A percentile compares a stretch with the other conserved stretches of the same genome.
phyloP scores from a whole-genome alignment of 2,329 filamentous ascomycete genomes.

The Thermomyces lanuginosus region DNA sequence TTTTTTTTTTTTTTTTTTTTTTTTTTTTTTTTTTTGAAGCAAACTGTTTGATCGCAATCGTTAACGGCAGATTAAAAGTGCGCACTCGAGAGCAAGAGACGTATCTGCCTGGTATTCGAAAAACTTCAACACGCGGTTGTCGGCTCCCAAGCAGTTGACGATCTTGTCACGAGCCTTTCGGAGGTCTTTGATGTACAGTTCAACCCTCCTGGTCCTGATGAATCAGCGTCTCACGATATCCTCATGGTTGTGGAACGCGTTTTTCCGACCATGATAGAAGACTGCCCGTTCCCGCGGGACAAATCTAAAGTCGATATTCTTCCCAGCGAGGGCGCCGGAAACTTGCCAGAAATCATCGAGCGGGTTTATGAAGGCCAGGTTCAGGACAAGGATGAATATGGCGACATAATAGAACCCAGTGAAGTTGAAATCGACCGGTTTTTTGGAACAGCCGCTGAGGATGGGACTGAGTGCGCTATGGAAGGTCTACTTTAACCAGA shows the following conservation, averaged over 20 bases:
- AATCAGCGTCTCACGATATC: too few species aligned
- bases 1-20: neutral
- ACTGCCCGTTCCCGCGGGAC: too few species aligned
- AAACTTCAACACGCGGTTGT: neutral
- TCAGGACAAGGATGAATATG: constrained; percentile 1
- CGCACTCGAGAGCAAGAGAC: neutral
- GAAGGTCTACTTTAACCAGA: neutral
- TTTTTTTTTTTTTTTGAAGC: neutral
- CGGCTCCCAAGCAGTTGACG: too few species aligned
- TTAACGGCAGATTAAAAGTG: neutral
- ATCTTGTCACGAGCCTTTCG: too few species aligned
- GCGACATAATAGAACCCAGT: neutral
- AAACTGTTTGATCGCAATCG: neutral
- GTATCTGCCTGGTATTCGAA: neutral
- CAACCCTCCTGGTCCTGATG: too few species aligned
- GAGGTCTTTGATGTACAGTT: too few species aligned
- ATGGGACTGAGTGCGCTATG: neutral
- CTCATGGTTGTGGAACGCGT: too few species aligned
- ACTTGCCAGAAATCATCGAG: neutral
- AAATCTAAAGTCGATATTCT: too few species aligned
- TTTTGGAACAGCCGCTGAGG: neutral
- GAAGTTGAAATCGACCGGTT: neutral
- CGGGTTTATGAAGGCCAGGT: constrained; percentile 1
- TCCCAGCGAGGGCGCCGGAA: too few species aligned
- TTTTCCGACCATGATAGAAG: too few species aligned